Conservation (phyloP, 495 filamentous ascomycete species). For the Chaetomium fimeti region DNA sequence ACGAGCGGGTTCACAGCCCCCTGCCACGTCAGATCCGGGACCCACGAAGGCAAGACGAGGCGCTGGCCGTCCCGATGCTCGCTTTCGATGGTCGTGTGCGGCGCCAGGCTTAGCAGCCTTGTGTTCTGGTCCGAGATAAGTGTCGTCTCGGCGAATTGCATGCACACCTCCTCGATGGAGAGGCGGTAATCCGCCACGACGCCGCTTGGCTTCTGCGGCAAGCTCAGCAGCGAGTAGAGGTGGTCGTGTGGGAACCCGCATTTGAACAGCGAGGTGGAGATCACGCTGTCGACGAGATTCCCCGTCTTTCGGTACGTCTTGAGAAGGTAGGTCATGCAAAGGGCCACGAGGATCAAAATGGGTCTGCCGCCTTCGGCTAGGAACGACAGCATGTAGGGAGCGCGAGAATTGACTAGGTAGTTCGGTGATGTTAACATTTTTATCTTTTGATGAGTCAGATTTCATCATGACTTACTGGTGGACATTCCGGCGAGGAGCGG, state of each 20-base stretch:
- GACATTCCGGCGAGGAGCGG: conserved; percentile 12
- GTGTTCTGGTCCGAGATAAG: conserved; percentile 7
- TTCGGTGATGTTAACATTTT: not conserved
- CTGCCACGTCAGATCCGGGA: conserved; percentile 28
- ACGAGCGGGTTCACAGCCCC: conserved; percentile 24
- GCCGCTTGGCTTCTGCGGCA: conserved; percentile 2
- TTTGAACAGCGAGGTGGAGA: conserved; percentile 18
- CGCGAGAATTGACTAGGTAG: not conserved
- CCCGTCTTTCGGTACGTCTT: not conserved
- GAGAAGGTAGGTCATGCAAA: conserved; percentile 21
- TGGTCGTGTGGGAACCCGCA: conserved; percentile 16
- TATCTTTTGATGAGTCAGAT: not conserved
- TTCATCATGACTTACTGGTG: conserved; percentile 3
- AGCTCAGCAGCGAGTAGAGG: conserved; percentile 23
- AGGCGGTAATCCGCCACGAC: conserved; percentile 18
- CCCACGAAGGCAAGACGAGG: conserved; percentile 31
- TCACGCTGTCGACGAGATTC: conserved; percentile 8
- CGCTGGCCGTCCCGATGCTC: not conserved
- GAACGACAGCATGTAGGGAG: conserved; percentile 17
- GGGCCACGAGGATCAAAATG: conserved; percentile 8
- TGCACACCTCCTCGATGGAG: conserved; percentile 12
- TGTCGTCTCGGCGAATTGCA: conserved; percentile 16
- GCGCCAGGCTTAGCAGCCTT: conserved; percentile 8
- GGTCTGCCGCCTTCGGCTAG: not conserved
- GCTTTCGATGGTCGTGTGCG: not conserved